Evolutionary conservation across 345 rosid species (phyloP).

Genomic region (Diplotaxis tenuifolia): DNA sequence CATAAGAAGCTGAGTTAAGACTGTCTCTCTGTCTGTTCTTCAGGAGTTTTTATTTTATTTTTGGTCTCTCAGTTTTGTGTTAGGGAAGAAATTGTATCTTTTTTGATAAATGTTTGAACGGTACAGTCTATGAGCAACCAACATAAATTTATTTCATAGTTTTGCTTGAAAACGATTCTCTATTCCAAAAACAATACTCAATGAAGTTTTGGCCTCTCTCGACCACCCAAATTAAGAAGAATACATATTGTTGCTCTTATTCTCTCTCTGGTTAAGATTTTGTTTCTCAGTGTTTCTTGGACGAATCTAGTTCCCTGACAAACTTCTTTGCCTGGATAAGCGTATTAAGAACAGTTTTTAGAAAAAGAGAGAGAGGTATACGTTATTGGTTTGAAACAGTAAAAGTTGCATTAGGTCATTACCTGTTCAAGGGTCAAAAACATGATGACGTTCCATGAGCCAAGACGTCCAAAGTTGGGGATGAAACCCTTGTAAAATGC

Average conservation of each 20-base stretch:
- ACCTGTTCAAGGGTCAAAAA: slow-evolving; percentile 97
- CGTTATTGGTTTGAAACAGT: background rate
- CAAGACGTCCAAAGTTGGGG: slow-evolving; percentile 92
- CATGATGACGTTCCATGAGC: slow-evolving; percentile 99
- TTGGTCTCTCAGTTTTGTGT: slow-evolving; percentile 15
- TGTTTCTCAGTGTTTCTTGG: slow-evolving; percentile 23
- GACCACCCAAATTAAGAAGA: slow-evolving; percentile 15
- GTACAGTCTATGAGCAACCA: slow-evolving; percentile 20
- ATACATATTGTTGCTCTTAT: slow-evolving; percentile 31
- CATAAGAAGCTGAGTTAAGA: slow-evolving; percentile 57
- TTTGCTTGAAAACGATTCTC: slow-evolving; percentile 6
- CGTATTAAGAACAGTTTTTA: background rate
- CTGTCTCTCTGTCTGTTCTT: slow-evolving; percentile 5
- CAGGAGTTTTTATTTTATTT: slow-evolving; percentile 23
- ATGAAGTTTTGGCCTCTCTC: slow-evolving; percentile 26
- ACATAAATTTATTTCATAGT: slow-evolving; percentile 27
- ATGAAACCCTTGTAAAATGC: slow-evolving; percentile 95
- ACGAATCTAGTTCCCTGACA: slow-evolving; percentile 34
- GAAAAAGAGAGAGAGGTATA: background rate
- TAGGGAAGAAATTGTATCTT: background rate
- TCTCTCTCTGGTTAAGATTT: slow-evolving; percentile 15
- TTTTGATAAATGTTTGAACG: slow-evolving; percentile 14
- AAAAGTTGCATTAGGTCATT: slow-evolving; percentile 3
- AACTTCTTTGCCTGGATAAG: slow-evolving; percentile 37
- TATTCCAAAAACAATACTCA: slow-evolving; percentile 19